A percentile compares a stretch with the other conserved stretches of the same genome.
phyloP scores from a whole-genome alignment of 2,329 filamentous ascomycete genomes.

The Zarea fungicola region DNA sequence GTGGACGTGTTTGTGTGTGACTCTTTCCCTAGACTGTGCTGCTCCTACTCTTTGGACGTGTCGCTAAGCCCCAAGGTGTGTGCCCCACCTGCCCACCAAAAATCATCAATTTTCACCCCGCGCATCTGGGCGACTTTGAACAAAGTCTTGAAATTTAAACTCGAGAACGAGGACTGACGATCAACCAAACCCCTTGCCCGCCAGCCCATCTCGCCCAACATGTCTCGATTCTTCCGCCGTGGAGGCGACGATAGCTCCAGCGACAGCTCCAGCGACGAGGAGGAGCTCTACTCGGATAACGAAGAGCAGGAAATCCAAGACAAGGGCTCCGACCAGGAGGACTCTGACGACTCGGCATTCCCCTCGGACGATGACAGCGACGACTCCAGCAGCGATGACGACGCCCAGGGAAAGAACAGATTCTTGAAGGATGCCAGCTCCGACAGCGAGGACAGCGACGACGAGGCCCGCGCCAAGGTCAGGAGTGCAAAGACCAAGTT shows the following conservation, averaged over 20 bases:
- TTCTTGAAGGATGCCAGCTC: slow-evolving; percentile 75
- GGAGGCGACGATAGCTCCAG: slow-evolving; percentile 87
- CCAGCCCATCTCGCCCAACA: slow-evolving; percentile 41
- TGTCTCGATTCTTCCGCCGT: slow-evolving; percentile 92
- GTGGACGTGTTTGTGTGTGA: slow-evolving; percentile 11
- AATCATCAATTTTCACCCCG: slow-evolving; percentile 34
- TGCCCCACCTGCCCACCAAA: slow-evolving; percentile 38
- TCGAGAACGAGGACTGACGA: slow-evolving; percentile 11
- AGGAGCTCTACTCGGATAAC: slow-evolving; percentile 82
- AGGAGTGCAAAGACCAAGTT: slow-evolving; percentile 99
- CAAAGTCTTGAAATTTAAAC: slow-evolving; percentile 12
- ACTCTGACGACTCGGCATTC: slow-evolving; percentile 38
- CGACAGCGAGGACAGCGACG: slow-evolving; percentile 81
- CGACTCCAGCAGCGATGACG: slow-evolving; percentile 58
- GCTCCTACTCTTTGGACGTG: background rate
- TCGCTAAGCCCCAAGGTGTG: slow-evolving; percentile 35
- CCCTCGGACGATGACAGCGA: slow-evolving; percentile 47
- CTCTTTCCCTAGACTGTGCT: background rate
- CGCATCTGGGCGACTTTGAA: slow-evolving; percentile 16
- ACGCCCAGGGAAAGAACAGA: slow-evolving; percentile 66
- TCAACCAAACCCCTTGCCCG: background rate
- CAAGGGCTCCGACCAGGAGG: slow-evolving; percentile 48
- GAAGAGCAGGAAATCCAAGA: slow-evolving; percentile 59
- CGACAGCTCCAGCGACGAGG: slow-evolving; percentile 94
- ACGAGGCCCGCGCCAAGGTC: slow-evolving; percentile 78